A percentile compares a stretch with the other conserved stretches of the same genome.
Evolutionary conservation across 306 rosid genomes (phyloP).

Genomic region (Chamaecrista fasciculata): DNA sequence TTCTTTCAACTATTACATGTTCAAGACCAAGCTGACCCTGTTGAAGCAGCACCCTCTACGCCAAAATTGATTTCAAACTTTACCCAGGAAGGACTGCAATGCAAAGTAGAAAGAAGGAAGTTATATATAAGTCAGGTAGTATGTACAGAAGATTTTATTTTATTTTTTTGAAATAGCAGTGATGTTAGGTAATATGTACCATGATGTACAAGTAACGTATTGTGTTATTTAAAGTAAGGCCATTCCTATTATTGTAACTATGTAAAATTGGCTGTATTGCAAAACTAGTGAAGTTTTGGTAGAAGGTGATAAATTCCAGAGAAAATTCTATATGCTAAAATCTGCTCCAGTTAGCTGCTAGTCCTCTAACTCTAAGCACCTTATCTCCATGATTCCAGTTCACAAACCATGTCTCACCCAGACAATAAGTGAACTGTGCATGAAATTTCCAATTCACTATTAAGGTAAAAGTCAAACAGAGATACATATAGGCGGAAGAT

Average conservation of each 20-base stretch:
- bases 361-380: neutral
- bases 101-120: neutral
- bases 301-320: neutral
- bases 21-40: constrained; percentile 42
- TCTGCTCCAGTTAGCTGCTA: neutral
- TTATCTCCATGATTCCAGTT: constrained; percentile 5
- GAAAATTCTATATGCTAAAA: neutral
- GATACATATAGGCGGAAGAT: neutral
- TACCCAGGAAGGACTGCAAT: constrained; percentile 77
- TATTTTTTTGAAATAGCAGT: neutral
- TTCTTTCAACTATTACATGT: constrained; percentile 30
- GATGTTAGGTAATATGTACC: neutral
- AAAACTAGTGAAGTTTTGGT: too few species aligned
- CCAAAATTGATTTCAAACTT: constrained; percentile 44
- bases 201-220: neutral
- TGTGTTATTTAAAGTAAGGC: constrained; percentile 5
- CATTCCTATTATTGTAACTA: constrained; percentile 6
- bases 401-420: neutral
- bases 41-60: constrained; percentile 29
- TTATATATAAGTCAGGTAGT: neutral
- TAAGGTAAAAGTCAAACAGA: constrained; percentile 5
- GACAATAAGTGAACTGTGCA: constrained; percentile 9
- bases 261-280: too few species aligned
- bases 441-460: constrained; percentile 11
- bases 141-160: too few species aligned